Evolutionary conservation across 345 rosid genomes (phyloP).

Genomic region (Gossypium australe): DNA sequence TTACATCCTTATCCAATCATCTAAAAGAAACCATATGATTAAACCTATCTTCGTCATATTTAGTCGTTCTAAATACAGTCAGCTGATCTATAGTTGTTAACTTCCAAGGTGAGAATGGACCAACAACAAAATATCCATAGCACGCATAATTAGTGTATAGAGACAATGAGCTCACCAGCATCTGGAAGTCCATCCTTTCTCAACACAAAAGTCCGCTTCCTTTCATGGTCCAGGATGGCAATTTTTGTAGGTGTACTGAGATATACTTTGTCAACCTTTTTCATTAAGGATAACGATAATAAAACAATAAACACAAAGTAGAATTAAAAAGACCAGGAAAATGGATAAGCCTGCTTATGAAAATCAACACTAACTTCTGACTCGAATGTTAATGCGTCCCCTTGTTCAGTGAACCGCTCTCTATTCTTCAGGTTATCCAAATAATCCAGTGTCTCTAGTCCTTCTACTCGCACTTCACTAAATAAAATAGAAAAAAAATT

Average conservation of each 20-base stretch:
- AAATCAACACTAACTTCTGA: slow-evolving; percentile 55
- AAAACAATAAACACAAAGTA: background rate
- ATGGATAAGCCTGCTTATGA: background rate
- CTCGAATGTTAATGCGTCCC: slow-evolving; percentile 79
- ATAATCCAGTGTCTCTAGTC: slow-evolving; percentile 91
- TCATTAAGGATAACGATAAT: background rate
- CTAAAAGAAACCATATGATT: background rate
- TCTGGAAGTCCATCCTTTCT: slow-evolving; percentile 79
- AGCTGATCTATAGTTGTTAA: too few species aligned
- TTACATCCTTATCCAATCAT: background rate
- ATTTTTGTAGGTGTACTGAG: slow-evolving; percentile 54
- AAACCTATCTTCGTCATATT: background rate
- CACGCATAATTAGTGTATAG: too few species aligned
- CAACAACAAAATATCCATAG: too few species aligned
- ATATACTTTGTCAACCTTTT: slow-evolving; percentile 76
- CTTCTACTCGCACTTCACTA: slow-evolving; percentile 93
- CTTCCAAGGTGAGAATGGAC: too few species aligned
- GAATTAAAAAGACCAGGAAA: background rate
- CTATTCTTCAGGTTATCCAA: slow-evolving; percentile 56
- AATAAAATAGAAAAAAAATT: background rate
- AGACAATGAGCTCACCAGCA: slow-evolving; percentile 43
- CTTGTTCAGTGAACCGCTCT: slow-evolving; percentile 90
- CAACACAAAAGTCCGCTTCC: slow-evolving; percentile 59
- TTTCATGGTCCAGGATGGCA: slow-evolving; percentile 73
- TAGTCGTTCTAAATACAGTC: too few species aligned